Base-by-base conservation (phyloP, 768 basidiomycete genomes). In the Amanita subjunquillea region DNA sequence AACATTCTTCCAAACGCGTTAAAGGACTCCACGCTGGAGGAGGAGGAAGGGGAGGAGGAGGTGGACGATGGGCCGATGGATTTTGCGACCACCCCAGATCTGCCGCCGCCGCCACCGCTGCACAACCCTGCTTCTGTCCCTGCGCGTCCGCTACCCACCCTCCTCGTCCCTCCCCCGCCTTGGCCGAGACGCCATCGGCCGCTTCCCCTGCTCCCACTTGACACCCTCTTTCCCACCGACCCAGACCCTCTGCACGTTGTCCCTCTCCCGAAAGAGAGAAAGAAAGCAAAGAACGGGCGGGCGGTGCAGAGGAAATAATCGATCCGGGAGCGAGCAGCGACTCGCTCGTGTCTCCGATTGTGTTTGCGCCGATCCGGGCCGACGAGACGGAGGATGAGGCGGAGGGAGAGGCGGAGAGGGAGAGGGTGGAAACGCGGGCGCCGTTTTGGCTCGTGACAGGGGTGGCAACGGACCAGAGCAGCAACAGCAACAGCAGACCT, bases 291-390 rank as follows among this genome's bases (percentile, higher is more conserved):
- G 22, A 1, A 6, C 43, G 32, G 32, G 32, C 12, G 15, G 15
- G 27, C 10, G 9, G 46, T 1, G 36, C 36, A 12, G 48, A 50
- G 25, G 38, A 50, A 27, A 27, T 50, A 12, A 50, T 50, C 27
- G 49, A 50, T 12, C 49, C 49, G 0, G 38, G 37, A n/a, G 22
- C 37, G 3, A 38, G 8, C 17, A n/a, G 38, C 6, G 38, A 50
- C 39, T 38, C 49, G 9, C 37, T 50, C 37, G 38, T 50, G 3
- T 50, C 49, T 17, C 49, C 49, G 13, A 50, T 50, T 15, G 38
- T 50, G 22, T 50, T 50, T 25, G 37, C 49, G 27, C 3, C 15
- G 38, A 15, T 25, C 10, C 17, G 10, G n/a, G 27, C 12, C 3
- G 36, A 20, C 25, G 47, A 23, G 34, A 29, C 9, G 20, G 34